Conservation (phyloP, 2,329 filamentous ascomycete species). For the Claviceps paspali region DNA sequence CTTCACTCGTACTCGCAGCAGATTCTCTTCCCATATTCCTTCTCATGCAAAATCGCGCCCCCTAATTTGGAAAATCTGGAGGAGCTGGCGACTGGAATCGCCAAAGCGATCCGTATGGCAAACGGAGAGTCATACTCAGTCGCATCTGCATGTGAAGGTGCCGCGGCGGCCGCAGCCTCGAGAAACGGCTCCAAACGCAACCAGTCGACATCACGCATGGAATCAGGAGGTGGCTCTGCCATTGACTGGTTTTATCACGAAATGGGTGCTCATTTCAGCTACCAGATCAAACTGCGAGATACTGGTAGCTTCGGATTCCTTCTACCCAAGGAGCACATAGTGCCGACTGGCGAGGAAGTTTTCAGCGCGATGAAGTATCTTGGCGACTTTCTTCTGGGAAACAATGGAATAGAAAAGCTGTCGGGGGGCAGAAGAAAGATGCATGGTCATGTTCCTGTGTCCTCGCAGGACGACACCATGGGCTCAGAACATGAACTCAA, state of each 20-base stretch:
- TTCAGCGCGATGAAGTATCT: slow-evolving; percentile 73
- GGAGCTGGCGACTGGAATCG: slow-evolving; percentile 74
- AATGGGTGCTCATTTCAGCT: slow-evolving; percentile 66
- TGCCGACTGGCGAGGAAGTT: slow-evolving; percentile 79
- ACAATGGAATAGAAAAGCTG: slow-evolving; percentile 46
- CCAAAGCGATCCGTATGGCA: slow-evolving; percentile 74
- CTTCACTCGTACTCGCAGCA: slow-evolving; percentile 93
- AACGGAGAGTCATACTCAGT: slow-evolving; percentile 64
- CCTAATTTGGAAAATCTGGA: slow-evolving; percentile 84
- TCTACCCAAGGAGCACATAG: slow-evolving; percentile 70
- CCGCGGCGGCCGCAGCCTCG: slow-evolving; percentile 40
- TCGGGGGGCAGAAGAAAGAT: slow-evolving; percentile 12
- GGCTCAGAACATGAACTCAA: slow-evolving; percentile 15
- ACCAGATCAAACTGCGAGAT: slow-evolving; percentile 88
- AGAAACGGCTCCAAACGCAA: slow-evolving; percentile 10
- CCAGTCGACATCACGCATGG: slow-evolving; percentile 33
- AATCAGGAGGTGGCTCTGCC: slow-evolving; percentile 67
- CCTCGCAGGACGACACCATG: slow-evolving; percentile 7
- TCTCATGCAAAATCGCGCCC: slow-evolving; percentile 61
- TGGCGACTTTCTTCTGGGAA: slow-evolving; percentile 61
- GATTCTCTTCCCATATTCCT: slow-evolving; percentile 83
- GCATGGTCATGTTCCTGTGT: slow-evolving; percentile 5
- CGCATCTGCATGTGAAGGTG: slow-evolving; percentile 74
- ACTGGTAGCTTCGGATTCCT: slow-evolving; percentile 91
- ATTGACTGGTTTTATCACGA: slow-evolving; percentile 95